Percentiles rank a stretch among this genome's conserved stretches.
These are phyloP conservation scores for Leavenworthia alabamica DNA, from an alignment of 345 rosid species.

Conservation along the genomic window DNA sequence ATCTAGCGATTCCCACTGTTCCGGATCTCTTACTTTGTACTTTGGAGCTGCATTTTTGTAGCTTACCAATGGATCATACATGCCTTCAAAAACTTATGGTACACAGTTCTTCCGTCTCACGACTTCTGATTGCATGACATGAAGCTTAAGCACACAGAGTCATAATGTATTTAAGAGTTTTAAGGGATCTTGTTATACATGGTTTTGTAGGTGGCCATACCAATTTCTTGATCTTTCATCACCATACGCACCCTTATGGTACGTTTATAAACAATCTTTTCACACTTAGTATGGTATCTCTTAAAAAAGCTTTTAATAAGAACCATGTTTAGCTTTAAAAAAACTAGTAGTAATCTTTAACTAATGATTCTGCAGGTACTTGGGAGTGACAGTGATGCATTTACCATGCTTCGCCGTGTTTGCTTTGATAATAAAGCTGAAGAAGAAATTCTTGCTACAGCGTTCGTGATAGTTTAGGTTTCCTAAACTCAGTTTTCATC, in stretches of 20 bases:
- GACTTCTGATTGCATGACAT: no score
- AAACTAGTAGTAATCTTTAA: not conserved
- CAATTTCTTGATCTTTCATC: slow-evolving; percentile 74
- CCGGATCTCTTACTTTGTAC: slow-evolving; percentile 63
- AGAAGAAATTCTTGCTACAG: slow-evolving; percentile 42
- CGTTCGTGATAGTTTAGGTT: slow-evolving; percentile 9
- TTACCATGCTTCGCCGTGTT: slow-evolving; percentile 65
- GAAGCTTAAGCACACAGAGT: not conserved
- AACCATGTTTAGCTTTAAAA: not conserved
- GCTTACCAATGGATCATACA: slow-evolving; percentile 84
- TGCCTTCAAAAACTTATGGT: slow-evolving; percentile 38
- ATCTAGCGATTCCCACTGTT: slow-evolving; percentile 78
- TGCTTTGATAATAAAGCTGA: slow-evolving; percentile 53
- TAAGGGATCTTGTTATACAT: not conserved
- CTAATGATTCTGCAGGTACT: slow-evolving; percentile 51
- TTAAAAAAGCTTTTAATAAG: not conserved
- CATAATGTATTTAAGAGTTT: not conserved
- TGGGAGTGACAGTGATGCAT: slow-evolving; percentile 61
- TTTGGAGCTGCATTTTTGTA: slow-evolving; percentile 67
- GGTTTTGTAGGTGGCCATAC: slow-evolving; percentile 83
- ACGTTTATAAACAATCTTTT: not conserved
- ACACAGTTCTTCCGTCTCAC: not conserved
- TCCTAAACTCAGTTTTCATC: not conserved
- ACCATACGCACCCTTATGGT: slow-evolving; percentile 40
- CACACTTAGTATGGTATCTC: not conserved